Percentiles rank a stretch among this genome's conserved stretches.
Evolutionary conservation across 2,329 filamentous ascomycete species (phyloP).

Genomic region (Fusarium musae): DNA sequence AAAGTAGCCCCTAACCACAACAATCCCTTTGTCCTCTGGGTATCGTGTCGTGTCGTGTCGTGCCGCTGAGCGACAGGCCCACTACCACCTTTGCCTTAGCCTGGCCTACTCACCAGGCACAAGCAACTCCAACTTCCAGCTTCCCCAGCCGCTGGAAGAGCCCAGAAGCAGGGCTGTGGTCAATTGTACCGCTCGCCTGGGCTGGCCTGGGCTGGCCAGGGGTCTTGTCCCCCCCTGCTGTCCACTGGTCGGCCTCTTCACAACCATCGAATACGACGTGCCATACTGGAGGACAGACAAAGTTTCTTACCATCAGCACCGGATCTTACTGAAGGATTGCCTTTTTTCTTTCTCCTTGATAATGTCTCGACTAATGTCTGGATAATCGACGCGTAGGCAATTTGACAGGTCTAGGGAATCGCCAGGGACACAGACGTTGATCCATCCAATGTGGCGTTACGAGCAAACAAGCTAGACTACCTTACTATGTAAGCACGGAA

Average conservation of each 20-base stretch:
- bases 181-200: constrained; percentile 23
- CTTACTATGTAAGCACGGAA: constrained; percentile 11
- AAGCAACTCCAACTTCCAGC: constrained; percentile 15
- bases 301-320: background rate
- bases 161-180: background rate
- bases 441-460: constrained; percentile 40
- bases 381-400: background rate
- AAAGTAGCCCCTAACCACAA: constrained; percentile 6
- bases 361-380: background rate
- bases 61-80: constrained; percentile 14
- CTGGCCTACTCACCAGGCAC: constrained; percentile 19
- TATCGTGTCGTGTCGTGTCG: constrained; percentile 2
- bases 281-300: background rate
- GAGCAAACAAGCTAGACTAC: constrained; percentile 22
- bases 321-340: constrained; percentile 8
- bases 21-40: constrained; percentile 16
- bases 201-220: constrained; percentile 5
- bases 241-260: background rate
- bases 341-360: background rate
- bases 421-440: constrained; percentile 33
- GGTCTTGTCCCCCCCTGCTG: constrained; percentile 16
- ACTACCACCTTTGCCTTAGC: constrained; percentile 2
- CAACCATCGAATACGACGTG: constrained; percentile 6
- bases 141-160: constrained; percentile 15
- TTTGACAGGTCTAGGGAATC: background rate